Percentiles rank a stretch among this genome's conserved stretches.
phyloP scores from a whole-genome alignment of 306 rosid species.

The Pterocarpus macrocarpus region DNA sequence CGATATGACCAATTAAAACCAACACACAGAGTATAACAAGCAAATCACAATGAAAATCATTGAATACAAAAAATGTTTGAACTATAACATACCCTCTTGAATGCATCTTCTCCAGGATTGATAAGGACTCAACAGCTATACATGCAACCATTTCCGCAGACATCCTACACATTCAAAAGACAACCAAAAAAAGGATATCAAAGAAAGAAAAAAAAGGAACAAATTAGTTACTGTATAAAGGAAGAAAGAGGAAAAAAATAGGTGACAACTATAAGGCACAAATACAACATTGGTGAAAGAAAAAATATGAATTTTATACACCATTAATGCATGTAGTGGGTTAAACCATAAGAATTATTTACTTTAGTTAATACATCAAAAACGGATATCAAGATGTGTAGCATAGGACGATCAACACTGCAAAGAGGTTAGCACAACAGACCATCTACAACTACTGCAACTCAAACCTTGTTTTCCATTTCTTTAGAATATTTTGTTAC shows the following conservation, averaged over 20 bases:
- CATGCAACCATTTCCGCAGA: conserved; percentile 94
- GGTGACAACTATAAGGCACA: not conserved
- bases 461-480: not conserved
- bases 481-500: not conserved
- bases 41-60: not conserved
- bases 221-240: not conserved
- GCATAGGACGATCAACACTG: not conserved
- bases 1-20: not conserved
- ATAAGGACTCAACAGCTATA: conserved; percentile 93
- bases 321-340: conserved; percentile 11
- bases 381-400: not conserved
- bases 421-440: conserved; percentile 16
- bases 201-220: conserved; percentile 25
- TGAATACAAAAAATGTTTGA: not conserved
- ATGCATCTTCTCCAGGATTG: conserved; percentile 96
- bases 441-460: conserved; percentile 5
- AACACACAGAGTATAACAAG: not conserved
- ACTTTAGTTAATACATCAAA: not conserved
- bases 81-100: conserved; percentile 75
- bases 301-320: not conserved
- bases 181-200: conserved; percentile 2
- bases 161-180: conserved; percentile 66
- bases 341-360: not conserved
- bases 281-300: not conserved
- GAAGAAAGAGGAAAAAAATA: conserved; percentile 1